Base-by-base conservation (phyloP, 306 rosid species). In the Pyrus communis region DNA sequence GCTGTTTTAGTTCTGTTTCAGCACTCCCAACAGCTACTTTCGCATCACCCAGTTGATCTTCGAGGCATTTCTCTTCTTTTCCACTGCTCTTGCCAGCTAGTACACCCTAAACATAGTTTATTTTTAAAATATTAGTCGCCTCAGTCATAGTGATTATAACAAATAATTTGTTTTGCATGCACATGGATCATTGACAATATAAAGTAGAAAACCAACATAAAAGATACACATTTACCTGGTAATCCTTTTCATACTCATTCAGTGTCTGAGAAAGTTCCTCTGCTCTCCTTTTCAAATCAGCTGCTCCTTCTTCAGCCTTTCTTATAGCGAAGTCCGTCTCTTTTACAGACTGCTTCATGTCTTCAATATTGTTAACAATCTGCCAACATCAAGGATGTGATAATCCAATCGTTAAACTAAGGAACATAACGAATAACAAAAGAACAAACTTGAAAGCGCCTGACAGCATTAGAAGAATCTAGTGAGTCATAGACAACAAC, bases 41-140 rank as follows among this genome's bases (percentile, higher is more conserved):
- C 38, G 98, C 98, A 89, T 95, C 97, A 61, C 86, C 84, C 78
- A 92, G 81, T 78, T 95, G 98, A 81, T 90, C 97, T 88, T 92
- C 93, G 59, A 95, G 81, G 82, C 97, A 90, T 84, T 95, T 92
- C 84, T 95, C 97, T 84, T 95, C 98, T 74, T 89, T 82, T 81
- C 97, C 98, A 76, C 87, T 87, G 83, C 92, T 88, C 87, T 95
- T 95, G 25, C 98, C 98, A 52, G 93, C 97, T 72, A 92, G 49
- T 33, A 95, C 92, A 51, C 97, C 98, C 98, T 95, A 57, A 23
- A 75, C 67, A 84, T 28, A 42, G 70, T 33, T 21, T 49, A 46
- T 35, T 42, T 73, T 73, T 77, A 2, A 46, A 49, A 49, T 15
- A 78, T 70, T 12, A 21, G 51, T 55, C 11, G 23, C 31, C 40